A percentile compares a stretch with the other conserved stretches of the same genome.
Evolutionary conservation across 108 stramenopile species (phyloP).

Genomic region (Skeletonema grethae): DNA sequence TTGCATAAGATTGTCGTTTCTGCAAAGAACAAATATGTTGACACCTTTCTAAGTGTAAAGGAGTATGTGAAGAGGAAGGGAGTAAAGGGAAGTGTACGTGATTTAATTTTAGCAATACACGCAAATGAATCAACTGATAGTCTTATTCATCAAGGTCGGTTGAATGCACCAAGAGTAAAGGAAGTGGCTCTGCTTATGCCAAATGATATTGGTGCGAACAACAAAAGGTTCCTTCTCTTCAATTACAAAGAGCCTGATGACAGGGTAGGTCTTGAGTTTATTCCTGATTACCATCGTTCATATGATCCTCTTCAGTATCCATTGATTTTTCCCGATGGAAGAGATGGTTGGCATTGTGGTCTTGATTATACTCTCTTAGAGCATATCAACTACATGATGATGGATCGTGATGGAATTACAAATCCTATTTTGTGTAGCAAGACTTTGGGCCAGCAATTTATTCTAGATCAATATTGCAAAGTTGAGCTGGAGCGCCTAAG

Average conservation of each 20-base stretch:
- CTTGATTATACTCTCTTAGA: constrained; percentile 7
- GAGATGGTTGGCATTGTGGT: constrained; percentile 20
- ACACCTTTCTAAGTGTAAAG: background rate
- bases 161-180: background rate
- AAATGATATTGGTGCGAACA: background rate
- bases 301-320: constrained; percentile 12
- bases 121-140: background rate
- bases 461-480: constrained; percentile 16
- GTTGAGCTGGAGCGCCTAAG: constrained; percentile 1
- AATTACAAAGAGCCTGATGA: background rate
- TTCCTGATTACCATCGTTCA: constrained; percentile 6
- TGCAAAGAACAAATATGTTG: background rate
- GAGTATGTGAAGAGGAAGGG: background rate
- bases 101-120: background rate
- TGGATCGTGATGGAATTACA: background rate
- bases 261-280: background rate
- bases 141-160: constrained; percentile 6
- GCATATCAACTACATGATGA: constrained; percentile 11
- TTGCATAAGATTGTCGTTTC: background rate
- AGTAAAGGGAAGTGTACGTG: background rate
- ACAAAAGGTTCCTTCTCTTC: background rate
- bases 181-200: constrained; percentile 5
- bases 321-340: constrained; percentile 25
- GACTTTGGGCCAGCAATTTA: constrained; percentile 11
- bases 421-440: background rate